Evolutionary conservation across 2,329 filamentous ascomycete genomes (phyloP), one percentile per base, ranked within the genome.

Genomic region (Diaporthe velutina): DNA sequence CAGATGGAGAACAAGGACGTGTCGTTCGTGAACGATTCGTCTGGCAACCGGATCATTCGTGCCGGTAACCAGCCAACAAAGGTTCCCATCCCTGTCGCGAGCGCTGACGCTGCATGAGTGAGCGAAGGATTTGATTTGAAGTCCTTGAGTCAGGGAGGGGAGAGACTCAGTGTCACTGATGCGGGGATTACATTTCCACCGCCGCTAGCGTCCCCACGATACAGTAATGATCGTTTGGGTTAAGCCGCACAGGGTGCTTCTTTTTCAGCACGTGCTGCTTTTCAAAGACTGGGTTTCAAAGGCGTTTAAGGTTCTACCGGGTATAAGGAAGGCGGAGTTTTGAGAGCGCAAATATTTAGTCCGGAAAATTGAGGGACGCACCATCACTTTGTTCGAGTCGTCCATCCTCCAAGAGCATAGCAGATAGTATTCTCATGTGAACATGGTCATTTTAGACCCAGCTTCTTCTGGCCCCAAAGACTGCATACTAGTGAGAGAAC

Each of bases 41-140:
- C 91, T 71, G 96, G 95, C 68, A 90, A 95, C 83, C 92, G 94
- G 77, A 95, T 98, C 79, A 91, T 97, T 81, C 93, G 96, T 77
- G 95, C 96, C 78, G 95, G 95, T 71, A 88, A 91, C 80, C 96
- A 98, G 86, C 90, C 94, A 75, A 98, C 96, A 79, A 95, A 95
- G 85, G 91, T 97, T 70, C 86, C 92, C 28, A 92, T 95, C 83
- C 95, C 96, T 58, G 91, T 94, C 73, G 91, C 93, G 77, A 96
- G 92, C 79, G 96, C 96, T 75, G 95, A 95, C 84, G 95, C 95
- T 77, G 95, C 95, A 80, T 96, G 82, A 85, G 75, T 67, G 42
- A 57, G 12, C 60, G 45, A 57, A 33, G 50, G 25, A 40, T 33
- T 35, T 38, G 33, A 2, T 58, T 35, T 58, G 57, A 70, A 70